Percentiles rank a stretch among this genome's conserved stretches.
Evolutionary conservation across 2,329 filamentous ascomycete genomes (phyloP).

Genomic region (Polychaeton citri): DNA sequence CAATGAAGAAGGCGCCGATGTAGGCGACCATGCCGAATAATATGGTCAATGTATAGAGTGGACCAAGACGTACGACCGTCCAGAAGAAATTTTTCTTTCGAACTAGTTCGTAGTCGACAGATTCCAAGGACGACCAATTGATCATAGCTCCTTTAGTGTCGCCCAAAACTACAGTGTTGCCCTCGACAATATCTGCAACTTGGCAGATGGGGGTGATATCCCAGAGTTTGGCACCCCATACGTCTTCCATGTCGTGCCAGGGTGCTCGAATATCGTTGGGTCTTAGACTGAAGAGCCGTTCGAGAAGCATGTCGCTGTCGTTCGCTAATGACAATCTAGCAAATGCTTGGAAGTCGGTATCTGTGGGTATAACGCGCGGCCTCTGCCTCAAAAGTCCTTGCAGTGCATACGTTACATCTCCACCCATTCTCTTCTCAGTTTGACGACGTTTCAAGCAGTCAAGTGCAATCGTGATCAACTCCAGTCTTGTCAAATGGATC

Average conservation of each 20-base stretch:
- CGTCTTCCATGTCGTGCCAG: conserved; percentile 30
- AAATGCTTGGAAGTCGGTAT: conserved; percentile 35
- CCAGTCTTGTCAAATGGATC: conserved; percentile 26
- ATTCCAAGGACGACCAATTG: conserved; percentile 29
- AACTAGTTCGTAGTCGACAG: conserved; percentile 12
- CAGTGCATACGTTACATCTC: conserved; percentile 33
- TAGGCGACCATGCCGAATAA: too few species aligned
- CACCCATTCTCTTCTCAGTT: conserved; percentile 23
- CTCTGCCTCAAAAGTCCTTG: conserved; percentile 33
- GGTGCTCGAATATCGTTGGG: conserved; percentile 20
- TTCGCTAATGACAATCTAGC: conserved; percentile 34
- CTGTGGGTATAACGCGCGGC: conserved; percentile 24
- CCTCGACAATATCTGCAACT: conserved; percentile 27
- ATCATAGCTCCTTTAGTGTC: conserved; percentile 29
- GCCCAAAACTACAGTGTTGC: conserved; percentile 32
- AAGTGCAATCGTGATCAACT: conserved; percentile 29
- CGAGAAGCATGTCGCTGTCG: conserved; percentile 31
- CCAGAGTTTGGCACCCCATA: conserved; percentile 30
- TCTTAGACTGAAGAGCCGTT: conserved; percentile 31
- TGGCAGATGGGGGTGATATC: conserved; percentile 31
- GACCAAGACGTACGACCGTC: conserved; percentile 7
- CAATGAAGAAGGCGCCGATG: too few species aligned
- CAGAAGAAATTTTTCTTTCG: conserved; percentile 1
- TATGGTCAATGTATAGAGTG: too few species aligned
- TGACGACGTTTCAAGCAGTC: conserved; percentile 27